phyloP scores from a whole-genome alignment of 495 filamentous ascomycete genomes.

The Beverwykella pulmonaria region DNA sequence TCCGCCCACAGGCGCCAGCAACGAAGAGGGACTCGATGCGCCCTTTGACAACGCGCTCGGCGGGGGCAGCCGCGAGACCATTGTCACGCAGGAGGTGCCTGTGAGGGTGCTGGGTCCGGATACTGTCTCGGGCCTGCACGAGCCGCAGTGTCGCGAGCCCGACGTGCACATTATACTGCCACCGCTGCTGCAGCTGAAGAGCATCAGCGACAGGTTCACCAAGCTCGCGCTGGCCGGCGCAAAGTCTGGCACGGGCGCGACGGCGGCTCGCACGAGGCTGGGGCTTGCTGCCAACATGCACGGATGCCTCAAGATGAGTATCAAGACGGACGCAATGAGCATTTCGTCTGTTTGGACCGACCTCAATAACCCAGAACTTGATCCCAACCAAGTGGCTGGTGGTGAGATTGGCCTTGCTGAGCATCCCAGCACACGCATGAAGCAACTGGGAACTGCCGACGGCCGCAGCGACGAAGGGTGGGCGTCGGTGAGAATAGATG shows the following conservation, averaged over 20 bases:
- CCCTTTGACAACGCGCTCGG: slow-evolving; percentile 46
- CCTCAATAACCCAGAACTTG: slow-evolving; percentile 80
- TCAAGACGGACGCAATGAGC: slow-evolving; percentile 75
- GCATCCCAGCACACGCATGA: slow-evolving; percentile 75
- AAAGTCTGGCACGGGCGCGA: slow-evolving; percentile 31
- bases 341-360: slow-evolving; percentile 82
- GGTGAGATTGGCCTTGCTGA: slow-evolving; percentile 64
- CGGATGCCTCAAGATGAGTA: slow-evolving; percentile 74
- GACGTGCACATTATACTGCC: slow-evolving; percentile 94
- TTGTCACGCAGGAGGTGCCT: slow-evolving; percentile 96
- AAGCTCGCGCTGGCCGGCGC: slow-evolving; percentile 60
- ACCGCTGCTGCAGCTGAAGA: slow-evolving; percentile 78
- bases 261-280: slow-evolving; percentile 60
- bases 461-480: slow-evolving; percentile 68
- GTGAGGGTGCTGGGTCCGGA: slow-evolving; percentile 80
- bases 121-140: slow-evolving; percentile 81
- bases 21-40: slow-evolving; percentile 26
- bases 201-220: slow-evolving; percentile 91
- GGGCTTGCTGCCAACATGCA: slow-evolving; percentile 88
- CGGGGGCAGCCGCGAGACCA: slow-evolving; percentile 70
- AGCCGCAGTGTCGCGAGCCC: slow-evolving; percentile 86
- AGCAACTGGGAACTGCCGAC: slow-evolving; percentile 48
- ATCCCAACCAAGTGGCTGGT: slow-evolving; percentile 67
- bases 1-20: slow-evolving; percentile 20
- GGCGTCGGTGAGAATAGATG: slow-evolving; percentile 42